Conservation (phyloP, 345 rosid genomes). For the Physaria fendleri region DNA sequence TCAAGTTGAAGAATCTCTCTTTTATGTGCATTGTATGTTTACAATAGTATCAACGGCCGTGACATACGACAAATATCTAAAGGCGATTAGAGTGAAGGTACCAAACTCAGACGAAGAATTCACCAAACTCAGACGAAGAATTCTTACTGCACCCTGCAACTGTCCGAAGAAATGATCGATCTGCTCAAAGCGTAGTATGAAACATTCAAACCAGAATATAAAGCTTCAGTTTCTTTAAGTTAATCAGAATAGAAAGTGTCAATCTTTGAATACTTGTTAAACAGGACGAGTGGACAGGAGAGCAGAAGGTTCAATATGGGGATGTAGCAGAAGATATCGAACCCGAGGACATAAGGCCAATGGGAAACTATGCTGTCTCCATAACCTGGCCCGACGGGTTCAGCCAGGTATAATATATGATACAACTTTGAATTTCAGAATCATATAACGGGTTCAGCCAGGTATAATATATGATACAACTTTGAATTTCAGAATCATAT, state of each 20-base stretch:
- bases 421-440: not conserved
- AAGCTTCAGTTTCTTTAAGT: not conserved
- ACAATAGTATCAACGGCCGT: slow-evolving; percentile 81
- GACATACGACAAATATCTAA: slow-evolving; percentile 63
- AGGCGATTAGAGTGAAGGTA: slow-evolving; percentile 82
- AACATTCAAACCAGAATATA: not conserved
- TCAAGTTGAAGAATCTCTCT: not conserved
- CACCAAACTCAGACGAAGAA: slow-evolving; percentile 83
- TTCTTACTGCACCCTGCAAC: slow-evolving; percentile 92
- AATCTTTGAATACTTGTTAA: not conserved
- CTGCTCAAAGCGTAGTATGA: slow-evolving; percentile 89
- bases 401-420: slow-evolving; percentile 53
- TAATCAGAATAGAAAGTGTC: not conserved
- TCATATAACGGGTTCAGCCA: slow-evolving; percentile 73
- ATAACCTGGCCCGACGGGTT: slow-evolving; percentile 98
- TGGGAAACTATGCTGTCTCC: slow-evolving; percentile 97
- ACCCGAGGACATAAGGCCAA: slow-evolving; percentile 83
- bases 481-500: slow-evolving; percentile 4
- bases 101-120: slow-evolving; percentile 89
- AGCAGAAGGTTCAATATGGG: slow-evolving; percentile 65
- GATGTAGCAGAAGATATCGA: slow-evolving; percentile 81
- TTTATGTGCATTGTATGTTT: slow-evolving; percentile 4
- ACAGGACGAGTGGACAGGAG: slow-evolving; percentile 94
- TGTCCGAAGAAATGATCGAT: slow-evolving; percentile 85
- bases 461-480: slow-evolving; percentile 34